Evolutionary conservation across 495 filamentous ascomycete species (phyloP).

Genomic region (Apodospora peruviana): DNA sequence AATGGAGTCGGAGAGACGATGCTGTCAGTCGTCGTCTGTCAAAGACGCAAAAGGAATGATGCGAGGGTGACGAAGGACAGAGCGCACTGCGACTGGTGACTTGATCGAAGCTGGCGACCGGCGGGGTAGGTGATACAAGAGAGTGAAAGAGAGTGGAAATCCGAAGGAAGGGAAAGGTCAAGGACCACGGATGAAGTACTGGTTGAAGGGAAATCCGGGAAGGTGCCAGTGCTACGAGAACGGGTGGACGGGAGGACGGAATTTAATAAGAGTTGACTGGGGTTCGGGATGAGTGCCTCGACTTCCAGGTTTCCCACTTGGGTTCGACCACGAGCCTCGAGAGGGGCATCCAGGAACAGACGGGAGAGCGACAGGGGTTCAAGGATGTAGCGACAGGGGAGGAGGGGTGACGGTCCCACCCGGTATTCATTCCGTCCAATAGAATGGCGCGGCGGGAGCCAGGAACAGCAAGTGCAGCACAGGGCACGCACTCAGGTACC

Average conservation of each 20-base stretch:
- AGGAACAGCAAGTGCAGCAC: neutral
- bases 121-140: conserved; percentile 8
- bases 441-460: neutral
- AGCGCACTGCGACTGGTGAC: conserved; percentile 15
- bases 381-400: neutral
- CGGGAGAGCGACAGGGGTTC: neutral
- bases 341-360: neutral
- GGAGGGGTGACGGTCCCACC: too few relatives aligned
- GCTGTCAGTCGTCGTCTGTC: conserved; percentile 28
- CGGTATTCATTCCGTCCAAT: too few relatives aligned
- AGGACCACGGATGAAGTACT: conserved; percentile 9
- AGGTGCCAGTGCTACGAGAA: conserved; percentile 12
- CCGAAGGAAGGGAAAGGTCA: conserved; percentile 19
- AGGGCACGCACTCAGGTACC: neutral
- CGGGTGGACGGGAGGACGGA: conserved; percentile 10
- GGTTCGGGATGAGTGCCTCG: neutral
- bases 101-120: conserved; percentile 39
- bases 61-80: conserved; percentile 17
- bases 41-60: conserved; percentile 35
- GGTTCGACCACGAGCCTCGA: neutral
- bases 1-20: neutral
- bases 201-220: conserved; percentile 10
- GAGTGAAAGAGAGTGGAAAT: conserved; percentile 17
- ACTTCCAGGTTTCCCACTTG: neutral
- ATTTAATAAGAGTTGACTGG: conserved; percentile 2